These are phyloP conservation scores for Paspalum notatum DNA, from an alignment of 176 grass and related monocot genomes.

Conservation along the genomic window DNA sequence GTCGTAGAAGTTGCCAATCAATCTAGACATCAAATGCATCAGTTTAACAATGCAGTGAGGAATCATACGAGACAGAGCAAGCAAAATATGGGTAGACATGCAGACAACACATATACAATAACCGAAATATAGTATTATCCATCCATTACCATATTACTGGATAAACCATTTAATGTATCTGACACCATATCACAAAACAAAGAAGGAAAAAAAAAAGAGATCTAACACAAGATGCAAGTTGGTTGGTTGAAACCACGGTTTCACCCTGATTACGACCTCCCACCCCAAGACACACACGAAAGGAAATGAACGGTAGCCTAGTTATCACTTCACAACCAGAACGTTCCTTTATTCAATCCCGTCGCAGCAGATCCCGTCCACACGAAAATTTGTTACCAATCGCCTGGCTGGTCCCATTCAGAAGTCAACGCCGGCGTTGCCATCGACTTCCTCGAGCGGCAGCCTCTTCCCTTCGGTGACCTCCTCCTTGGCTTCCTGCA, in stretches of 20 bases:
- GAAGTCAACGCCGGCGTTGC: slow-evolving; percentile 31
- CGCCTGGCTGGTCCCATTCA: not conserved
- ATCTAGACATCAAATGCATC: too few relatives aligned
- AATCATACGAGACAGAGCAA: too few relatives aligned
- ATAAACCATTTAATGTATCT: not conserved
- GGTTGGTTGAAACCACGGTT: slow-evolving; percentile 59
- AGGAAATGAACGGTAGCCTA: slow-evolving; percentile 20
- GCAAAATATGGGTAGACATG: too few relatives aligned
- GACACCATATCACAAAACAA: not conserved
- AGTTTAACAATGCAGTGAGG: too few relatives aligned
- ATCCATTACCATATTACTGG: not conserved
- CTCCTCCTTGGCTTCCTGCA: slow-evolving; percentile 28
- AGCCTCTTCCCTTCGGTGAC: slow-evolving; percentile 35
- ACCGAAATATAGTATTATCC: not conserved
- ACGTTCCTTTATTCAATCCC: slow-evolving; percentile 17
- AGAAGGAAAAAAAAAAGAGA: not conserved
- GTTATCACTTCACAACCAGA: slow-evolving; percentile 53
- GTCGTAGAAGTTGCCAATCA: too few relatives aligned
- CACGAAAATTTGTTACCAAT: not conserved
- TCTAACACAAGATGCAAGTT: slow-evolving; percentile 13
- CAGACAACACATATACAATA: not conserved
- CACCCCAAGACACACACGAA: slow-evolving; percentile 34
- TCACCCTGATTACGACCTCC: slow-evolving; percentile 26
- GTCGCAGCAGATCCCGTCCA: not conserved
- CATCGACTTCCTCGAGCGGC: slow-evolving; percentile 46